Evolutionary conservation across 345 rosid species (phyloP).

Genomic region (Microthlaspi erraticum): DNA sequence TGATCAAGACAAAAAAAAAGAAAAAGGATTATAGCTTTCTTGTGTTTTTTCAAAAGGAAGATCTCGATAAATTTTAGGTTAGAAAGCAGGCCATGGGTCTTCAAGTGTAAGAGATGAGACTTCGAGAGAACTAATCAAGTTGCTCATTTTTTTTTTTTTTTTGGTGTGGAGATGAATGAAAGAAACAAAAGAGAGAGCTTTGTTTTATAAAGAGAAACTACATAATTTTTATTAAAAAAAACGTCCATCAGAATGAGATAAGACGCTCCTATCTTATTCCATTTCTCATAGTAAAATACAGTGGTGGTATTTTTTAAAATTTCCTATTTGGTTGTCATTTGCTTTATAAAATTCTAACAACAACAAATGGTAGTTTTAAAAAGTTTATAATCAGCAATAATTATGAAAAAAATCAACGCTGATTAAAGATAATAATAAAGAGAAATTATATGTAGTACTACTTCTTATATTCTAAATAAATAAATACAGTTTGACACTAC

Average conservation of each 20-base stretch:
- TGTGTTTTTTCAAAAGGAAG: not conserved
- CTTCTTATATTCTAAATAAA: not conserved
- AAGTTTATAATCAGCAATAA: slow-evolving; percentile 3
- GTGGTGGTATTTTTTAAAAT: slow-evolving; percentile 23
- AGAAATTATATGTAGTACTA: not conserved
- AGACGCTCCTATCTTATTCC: slow-evolving; percentile 25
- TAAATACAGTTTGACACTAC: too few species aligned
- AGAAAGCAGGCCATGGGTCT: slow-evolving; percentile 57
- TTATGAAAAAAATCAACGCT: slow-evolving; percentile 28
- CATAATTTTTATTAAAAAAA: not conserved
- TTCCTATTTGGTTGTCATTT: slow-evolving; percentile 35
- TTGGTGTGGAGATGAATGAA: slow-evolving; percentile 37
- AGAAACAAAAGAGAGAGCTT: slow-evolving; percentile 25
- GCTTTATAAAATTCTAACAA: slow-evolving; percentile 17
- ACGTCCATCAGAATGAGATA: not conserved
- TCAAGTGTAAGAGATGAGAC: slow-evolving; percentile 47
- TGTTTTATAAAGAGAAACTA: slow-evolving; percentile 41
- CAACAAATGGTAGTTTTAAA: slow-evolving; percentile 9
- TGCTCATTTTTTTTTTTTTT: slow-evolving; percentile 49
- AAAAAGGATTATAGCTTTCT: slow-evolving; percentile 2
- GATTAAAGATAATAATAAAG: not conserved
- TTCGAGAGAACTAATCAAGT: slow-evolving; percentile 45
- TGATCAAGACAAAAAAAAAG: not conserved
- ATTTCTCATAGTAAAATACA: slow-evolving; percentile 10
- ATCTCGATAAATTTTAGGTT: slow-evolving; percentile 32